Base-by-base conservation (phyloP, 352 stramenopile genomes). In the Stephanocyclus meneghinianus region DNA sequence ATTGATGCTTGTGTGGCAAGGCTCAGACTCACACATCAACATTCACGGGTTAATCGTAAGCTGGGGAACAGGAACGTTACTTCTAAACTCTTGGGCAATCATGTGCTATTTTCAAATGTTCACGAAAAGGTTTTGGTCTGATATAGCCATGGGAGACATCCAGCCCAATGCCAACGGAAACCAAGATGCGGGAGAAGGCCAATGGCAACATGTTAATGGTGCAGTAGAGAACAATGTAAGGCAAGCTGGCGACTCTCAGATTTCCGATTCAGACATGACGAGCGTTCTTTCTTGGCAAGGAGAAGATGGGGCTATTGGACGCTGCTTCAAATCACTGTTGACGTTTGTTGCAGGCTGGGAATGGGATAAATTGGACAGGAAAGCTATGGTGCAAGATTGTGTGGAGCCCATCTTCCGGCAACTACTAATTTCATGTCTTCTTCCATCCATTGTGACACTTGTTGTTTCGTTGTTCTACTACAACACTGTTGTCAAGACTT, bases 301-400 rank as follows among this genome's bases (percentile, higher is more conserved):
- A 42, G 66, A 82, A 70, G 40, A 87, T 51, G 88, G 87, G 47
- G 59, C 69, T 6, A 78, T 89, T 26, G 78, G 74, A 56, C 64
- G 67, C 11, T 85, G 87, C 82, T 77, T 87, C 51, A 74, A 81
- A 30, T 62, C 80, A 56, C 77, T 83, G 66, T 72, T 57, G 32
- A 51, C 35, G 1, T 67, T 89, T 64, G 8, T 87, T 32, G 10
- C 77, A 5, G 51, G 80, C n/a, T 89, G 80, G 81, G 80, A 92
- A 81, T 92, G 83, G 81, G 86, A 92, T 67, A 78, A 84, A 59
- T 70, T 92, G 13, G 86, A 93, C 68, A 66, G 55, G 15, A 63
- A 66, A 10, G 56, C 74, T n/a, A 69, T 93, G 32, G 45, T 92
- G 16, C 59, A 86, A 55, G 75, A 93, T 68, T 89, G 81, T 76